phyloP scores from a whole-genome alignment of 2,329 filamentous ascomycete genomes.

The Monosporascus sp. region DNA sequence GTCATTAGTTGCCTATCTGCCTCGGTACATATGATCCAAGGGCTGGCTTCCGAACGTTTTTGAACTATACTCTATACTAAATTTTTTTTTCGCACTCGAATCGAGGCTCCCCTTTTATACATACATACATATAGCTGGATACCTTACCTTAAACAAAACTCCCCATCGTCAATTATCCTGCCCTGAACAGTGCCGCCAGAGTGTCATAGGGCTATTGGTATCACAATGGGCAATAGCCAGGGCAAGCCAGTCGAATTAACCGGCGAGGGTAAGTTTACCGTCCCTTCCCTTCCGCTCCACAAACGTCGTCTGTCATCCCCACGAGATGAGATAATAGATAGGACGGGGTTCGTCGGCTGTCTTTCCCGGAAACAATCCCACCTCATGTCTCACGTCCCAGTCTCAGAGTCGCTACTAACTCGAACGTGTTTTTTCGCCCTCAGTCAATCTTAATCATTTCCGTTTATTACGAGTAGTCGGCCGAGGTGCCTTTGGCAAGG shows the following conservation, averaged over 20 bases:
- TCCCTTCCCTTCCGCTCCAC: conserved; percentile 8
- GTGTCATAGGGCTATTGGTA: not conserved
- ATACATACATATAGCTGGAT: not conserved
- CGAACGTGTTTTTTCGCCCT: conserved; percentile 13
- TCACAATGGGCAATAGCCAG: conserved; percentile 83
- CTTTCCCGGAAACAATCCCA: not conserved
- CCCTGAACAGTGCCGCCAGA: not conserved
- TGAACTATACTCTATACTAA: not conserved
- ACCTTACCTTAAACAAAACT: not conserved
- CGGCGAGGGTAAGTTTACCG: conserved; percentile 71
- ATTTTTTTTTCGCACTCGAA: not conserved
- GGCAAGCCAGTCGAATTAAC: conserved; percentile 89
- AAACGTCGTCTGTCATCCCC: not conserved
- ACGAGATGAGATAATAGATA: not conserved
- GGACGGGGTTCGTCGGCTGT: not conserved
- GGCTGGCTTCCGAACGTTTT: too few relatives aligned
- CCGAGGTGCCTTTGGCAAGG: conserved; percentile 97
- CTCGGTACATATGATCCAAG: too few relatives aligned
- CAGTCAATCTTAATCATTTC: conserved; percentile 97
- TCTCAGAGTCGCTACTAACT: conserved; percentile 8
- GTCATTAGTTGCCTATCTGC: too few relatives aligned
- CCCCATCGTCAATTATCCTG: not conserved
- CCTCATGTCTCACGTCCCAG: not conserved
- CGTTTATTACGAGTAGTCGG: conserved; percentile 91
- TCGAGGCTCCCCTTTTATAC: not conserved